Evolutionary conservation across 164 flowering plant genomes (phyloP).

Genomic region (Taxillus chinensis): DNA sequence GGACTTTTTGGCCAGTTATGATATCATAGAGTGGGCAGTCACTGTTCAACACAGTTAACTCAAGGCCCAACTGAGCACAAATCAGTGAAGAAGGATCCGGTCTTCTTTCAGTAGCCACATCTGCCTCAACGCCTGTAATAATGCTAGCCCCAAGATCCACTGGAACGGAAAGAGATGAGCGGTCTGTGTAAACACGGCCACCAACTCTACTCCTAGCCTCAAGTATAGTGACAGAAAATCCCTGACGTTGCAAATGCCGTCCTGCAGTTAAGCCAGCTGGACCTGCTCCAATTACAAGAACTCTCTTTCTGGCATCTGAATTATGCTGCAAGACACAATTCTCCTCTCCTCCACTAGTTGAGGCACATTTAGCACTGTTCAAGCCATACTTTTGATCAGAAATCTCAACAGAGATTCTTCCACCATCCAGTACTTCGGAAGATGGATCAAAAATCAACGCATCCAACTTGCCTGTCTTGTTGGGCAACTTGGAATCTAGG

Average conservation of each 20-base stretch:
- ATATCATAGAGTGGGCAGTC: conserved; percentile 96
- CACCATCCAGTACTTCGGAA: conserved; percentile 15
- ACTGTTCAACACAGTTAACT: conserved; percentile 83
- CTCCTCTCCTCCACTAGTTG: conserved; percentile 11
- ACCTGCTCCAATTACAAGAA: conserved; percentile 92
- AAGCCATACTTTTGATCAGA: conserved; percentile 14
- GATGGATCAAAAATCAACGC: conserved; percentile 14
- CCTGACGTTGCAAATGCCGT: conserved; percentile 93
- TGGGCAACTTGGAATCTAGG: conserved; percentile 14
- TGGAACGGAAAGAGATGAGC: conserved; percentile 85
- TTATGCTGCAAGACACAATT: conserved; percentile 16
- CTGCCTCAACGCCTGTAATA: conserved; percentile 98
- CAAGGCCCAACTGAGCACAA: conserved; percentile 91
- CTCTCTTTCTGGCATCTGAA: conserved; percentile 32
- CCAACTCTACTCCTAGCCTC: conserved; percentile 92
- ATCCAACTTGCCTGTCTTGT: conserved; percentile 13
- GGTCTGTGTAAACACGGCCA: conserved; percentile 94
- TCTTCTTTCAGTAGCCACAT: conserved; percentile 84
- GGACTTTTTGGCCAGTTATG: conserved; percentile 77
- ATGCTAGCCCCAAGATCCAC: conserved; percentile 99
- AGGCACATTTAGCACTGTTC: conserved; percentile 10
- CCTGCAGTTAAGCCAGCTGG: conserved; percentile 98
- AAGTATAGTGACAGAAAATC: conserved; percentile 71
- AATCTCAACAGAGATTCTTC: conserved; percentile 9
- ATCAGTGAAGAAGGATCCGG: conserved; percentile 95